Percentiles rank a stretch among this genome's conserved stretches.
Conservation (phyloP, 192 early-diverging fungal genomes). For the Jimgerdemannia flammicorona region DNA sequence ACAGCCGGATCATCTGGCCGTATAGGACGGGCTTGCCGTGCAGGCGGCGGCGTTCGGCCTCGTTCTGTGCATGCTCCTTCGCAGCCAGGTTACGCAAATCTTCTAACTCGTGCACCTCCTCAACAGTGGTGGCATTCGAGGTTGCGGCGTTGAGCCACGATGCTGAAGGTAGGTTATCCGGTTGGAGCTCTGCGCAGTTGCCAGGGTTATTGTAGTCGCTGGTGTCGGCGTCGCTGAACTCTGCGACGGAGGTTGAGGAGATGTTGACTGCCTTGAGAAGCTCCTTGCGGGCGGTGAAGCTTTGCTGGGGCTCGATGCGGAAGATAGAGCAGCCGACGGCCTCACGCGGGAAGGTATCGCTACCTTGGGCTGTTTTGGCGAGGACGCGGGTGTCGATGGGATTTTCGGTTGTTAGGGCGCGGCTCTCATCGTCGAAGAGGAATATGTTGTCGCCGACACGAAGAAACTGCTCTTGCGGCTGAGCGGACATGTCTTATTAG, state of each 20-base stretch:
- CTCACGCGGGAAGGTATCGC: slow-evolving; percentile 13
- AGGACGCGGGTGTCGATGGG: slow-evolving; percentile 18
- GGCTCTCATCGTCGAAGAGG: slow-evolving; percentile 16
- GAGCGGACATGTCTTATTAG: too few species aligned
- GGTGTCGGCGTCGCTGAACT: too few species aligned
- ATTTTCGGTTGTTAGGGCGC: slow-evolving; percentile 20
- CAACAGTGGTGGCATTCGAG: background rate
- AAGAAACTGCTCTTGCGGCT: slow-evolving; percentile 1
- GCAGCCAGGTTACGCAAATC: background rate
- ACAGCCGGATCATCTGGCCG: slow-evolving; percentile 23
- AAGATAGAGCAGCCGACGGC: slow-evolving; percentile 15
- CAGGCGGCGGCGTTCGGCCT: slow-evolving; percentile 12
- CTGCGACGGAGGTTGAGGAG: too few species aligned
- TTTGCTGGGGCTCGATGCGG: slow-evolving; percentile 21
- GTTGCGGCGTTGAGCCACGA: too few species aligned
- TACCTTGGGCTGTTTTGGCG: slow-evolving; percentile 1
- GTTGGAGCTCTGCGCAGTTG: too few species aligned
- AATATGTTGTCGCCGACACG: slow-evolving; percentile 20
- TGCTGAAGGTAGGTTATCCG: too few species aligned
- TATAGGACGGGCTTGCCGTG: slow-evolving; percentile 26
- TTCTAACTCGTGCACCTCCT: slow-evolving; percentile 4
- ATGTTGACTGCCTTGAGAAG: too few species aligned
- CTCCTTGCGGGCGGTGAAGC: background rate
- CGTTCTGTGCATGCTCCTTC: slow-evolving; percentile 21
- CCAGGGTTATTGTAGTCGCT: too few species aligned